Evolutionary conservation across 2,329 filamentous ascomycete species (phyloP).

Genomic region (Didymella keratinophila): DNA sequence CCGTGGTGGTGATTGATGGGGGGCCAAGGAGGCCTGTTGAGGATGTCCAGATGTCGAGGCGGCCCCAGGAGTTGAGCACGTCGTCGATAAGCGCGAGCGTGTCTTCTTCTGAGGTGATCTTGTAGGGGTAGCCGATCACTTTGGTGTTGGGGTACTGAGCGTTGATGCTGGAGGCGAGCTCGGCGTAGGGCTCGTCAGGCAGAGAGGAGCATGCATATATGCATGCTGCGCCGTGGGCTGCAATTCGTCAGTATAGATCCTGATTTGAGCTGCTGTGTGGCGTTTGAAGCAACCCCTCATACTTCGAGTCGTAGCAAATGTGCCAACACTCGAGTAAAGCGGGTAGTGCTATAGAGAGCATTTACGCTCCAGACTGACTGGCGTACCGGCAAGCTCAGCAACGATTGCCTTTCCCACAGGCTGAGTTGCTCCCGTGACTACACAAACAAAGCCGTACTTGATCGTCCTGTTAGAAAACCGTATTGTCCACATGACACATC

Average conservation of each 20-base stretch:
- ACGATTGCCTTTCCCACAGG: slow-evolving; percentile 68
- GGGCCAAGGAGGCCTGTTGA: slow-evolving; percentile 66
- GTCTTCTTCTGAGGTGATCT: slow-evolving; percentile 65
- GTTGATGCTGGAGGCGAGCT: slow-evolving; percentile 55
- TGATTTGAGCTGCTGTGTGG: not conserved
- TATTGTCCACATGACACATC: not conserved
- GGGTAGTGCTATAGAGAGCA: not conserved
- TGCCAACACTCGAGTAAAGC: too few species aligned
- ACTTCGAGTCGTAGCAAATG: not conserved
- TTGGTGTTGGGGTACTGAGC: slow-evolving; percentile 62
- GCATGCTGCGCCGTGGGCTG: slow-evolving; percentile 69
- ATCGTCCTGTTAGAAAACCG: not conserved
- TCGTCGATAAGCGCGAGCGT: slow-evolving; percentile 69
- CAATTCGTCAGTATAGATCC: slow-evolving; percentile 11
- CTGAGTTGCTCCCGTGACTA: slow-evolving; percentile 69
- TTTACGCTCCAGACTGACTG: slow-evolving; percentile 8
- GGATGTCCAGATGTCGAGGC: slow-evolving; percentile 66
- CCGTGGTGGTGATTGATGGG: slow-evolving; percentile 62
- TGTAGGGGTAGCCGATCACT: slow-evolving; percentile 68
- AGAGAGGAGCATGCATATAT: slow-evolving; percentile 66
- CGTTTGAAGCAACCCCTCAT: not conserved
- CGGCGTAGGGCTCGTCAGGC: slow-evolving; percentile 53
- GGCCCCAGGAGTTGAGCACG: slow-evolving; percentile 66
- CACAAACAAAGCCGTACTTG: slow-evolving; percentile 70
- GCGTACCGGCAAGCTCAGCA: slow-evolving; percentile 64